These are phyloP conservation scores for Ogataea methanolica DNA, from an alignment of 805 yeast species.

Conservation along the genomic window DNA sequence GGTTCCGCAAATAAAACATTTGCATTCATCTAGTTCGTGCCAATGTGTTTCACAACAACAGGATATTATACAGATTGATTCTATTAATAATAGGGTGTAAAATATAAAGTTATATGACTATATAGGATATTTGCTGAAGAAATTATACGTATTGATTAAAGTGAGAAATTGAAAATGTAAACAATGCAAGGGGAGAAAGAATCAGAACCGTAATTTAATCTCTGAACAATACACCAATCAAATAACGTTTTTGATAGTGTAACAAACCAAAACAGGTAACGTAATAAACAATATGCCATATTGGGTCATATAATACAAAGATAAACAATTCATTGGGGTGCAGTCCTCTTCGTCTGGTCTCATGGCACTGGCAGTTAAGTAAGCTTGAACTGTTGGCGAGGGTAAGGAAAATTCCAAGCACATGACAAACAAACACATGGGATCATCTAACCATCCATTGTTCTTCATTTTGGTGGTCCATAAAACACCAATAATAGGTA, in stretches of 20 bases:
- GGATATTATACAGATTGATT: too few species aligned
- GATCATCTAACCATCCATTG: constrained; percentile 45
- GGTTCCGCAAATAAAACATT: too few species aligned
- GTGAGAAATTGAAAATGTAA: not conserved
- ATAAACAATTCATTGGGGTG: constrained; percentile 52
- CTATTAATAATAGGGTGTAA: too few species aligned
- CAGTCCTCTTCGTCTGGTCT: constrained; percentile 41
- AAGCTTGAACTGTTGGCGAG: constrained; percentile 56
- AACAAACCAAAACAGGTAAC: constrained; percentile 49
- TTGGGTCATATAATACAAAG: constrained; percentile 45
- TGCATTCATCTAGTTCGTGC: too few species aligned
- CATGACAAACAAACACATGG: constrained; percentile 37
- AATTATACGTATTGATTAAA: too few species aligned
- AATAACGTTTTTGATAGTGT: constrained; percentile 28
- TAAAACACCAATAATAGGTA: constrained; percentile 53
- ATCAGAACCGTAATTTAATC: constrained; percentile 6
- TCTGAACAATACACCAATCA: too few species aligned
- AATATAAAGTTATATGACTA: too few species aligned
- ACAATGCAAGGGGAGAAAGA: not conserved
- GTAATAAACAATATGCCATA: constrained; percentile 41
- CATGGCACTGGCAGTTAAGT: constrained; percentile 53
- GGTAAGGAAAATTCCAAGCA: constrained; percentile 50
- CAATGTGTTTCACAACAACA: too few species aligned
- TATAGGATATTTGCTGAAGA: too few species aligned
- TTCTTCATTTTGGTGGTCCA: constrained; percentile 40